A percentile compares a stretch with the other conserved stretches of the same genome.
phyloP scores from a whole-genome alignment of 495 filamentous ascomycete species.

The Penicillium mononematosum region DNA sequence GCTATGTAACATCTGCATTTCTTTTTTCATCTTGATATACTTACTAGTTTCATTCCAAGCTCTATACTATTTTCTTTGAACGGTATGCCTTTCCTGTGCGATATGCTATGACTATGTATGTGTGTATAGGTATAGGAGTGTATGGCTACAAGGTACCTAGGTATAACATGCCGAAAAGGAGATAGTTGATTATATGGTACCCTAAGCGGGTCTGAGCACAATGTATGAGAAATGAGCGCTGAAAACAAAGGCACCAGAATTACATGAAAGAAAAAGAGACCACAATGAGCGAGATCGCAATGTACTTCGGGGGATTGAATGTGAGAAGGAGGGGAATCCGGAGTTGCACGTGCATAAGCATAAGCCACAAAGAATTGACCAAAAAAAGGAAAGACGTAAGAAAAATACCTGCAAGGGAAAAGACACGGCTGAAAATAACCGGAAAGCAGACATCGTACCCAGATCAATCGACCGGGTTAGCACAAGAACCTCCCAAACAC shows the following conservation, averaged over 20 bases:
- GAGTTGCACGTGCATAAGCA: conserved; percentile 30
- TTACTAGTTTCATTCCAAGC: conserved; percentile 3
- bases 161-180: conserved; percentile 4
- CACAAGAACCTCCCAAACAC: conserved; percentile 42
- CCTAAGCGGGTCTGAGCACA: conserved; percentile 1
- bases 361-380: conserved; percentile 15
- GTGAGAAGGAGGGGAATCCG: conserved; percentile 30
- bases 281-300: conserved; percentile 23
- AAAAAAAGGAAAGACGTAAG: conserved; percentile 23
- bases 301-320: conserved; percentile 28
- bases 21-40: conserved; percentile 9
- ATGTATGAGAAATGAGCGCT: conserved; percentile 13
- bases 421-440: conserved; percentile 22
- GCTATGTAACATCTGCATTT: conserved; percentile 32
- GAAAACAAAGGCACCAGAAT: conserved; percentile 12
- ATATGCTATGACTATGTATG: background rate
- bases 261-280: conserved; percentile 21
- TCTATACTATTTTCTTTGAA: background rate
- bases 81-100: background rate
- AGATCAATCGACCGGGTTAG: conserved; percentile 21
- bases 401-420: conserved; percentile 18
- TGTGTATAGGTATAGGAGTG: background rate
- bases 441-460: conserved; percentile 20
- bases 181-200: conserved; percentile 12
- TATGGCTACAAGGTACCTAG: background rate